Base-by-base conservation (phyloP, 2,329 filamentous ascomycete genomes). In the Arthrinium phaeospermum region DNA sequence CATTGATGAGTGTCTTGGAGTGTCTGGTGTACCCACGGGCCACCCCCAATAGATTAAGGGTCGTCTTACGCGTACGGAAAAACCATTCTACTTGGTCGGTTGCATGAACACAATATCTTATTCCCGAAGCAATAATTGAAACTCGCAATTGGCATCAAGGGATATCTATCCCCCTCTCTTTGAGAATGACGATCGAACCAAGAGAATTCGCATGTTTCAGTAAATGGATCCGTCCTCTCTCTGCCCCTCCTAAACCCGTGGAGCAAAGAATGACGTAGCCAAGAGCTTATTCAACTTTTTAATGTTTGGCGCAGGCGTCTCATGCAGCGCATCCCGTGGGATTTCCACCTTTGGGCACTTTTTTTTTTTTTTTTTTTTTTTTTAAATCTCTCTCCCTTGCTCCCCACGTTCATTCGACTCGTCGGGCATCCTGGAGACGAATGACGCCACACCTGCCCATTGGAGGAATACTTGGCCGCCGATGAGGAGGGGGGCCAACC, bases 21-120 rank as follows among this genome's bases (percentile, higher is more conserved):
- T 45, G 44, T 45, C 13, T 45, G 44, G 13, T 5, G 30, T 16
- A 16, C 53, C 27, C 53, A 61, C 53, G 53, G 53, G 53, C 53
- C 53, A 61, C 30, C 46, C 46, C 49, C 53, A 34, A 61, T 61
- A 61, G 53, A 61, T 61, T 61, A 61, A 61, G 53, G 53, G 53
- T 61, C 53, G 53, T 19, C 30, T 61, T 61, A 34, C 53, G 53
- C 53, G 53, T 61, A 37, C 27, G n/a, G 8, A 61, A 37, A 22
- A 22, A n/a, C 30, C 53, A 37, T 37, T 61, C 30, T 37, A 19
- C 8, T 22, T 8, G 5, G 16, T 61, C 19, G 30, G 34, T 19
- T 16, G 27, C 27, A 49, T 34, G 30, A 34, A 6, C 14, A 4
- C 8, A 37, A 37, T 61, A 13, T 61, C 12, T 4, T n/a, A 22